Conservation (phyloP, 805 yeast genomes). For the Kodamaea sagamina region DNA sequence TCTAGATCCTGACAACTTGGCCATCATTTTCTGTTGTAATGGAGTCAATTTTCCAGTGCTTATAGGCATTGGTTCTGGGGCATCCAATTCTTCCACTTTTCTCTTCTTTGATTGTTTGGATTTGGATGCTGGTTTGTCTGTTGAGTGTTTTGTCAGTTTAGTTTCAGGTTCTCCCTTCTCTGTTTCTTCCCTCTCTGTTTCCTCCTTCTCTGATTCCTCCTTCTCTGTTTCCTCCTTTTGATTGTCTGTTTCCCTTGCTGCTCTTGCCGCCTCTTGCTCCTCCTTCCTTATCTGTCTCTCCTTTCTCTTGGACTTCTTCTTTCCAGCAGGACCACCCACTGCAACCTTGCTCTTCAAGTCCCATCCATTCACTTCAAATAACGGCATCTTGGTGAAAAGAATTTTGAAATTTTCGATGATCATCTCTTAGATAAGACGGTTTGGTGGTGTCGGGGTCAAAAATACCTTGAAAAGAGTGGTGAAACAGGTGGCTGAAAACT, state of each 20-base stretch:
- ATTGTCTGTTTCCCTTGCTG: constrained; percentile 9
- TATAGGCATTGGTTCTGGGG: constrained; percentile 19
- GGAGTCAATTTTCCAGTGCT: constrained; percentile 65
- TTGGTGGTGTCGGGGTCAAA: no score
- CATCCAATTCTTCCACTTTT: constrained; percentile 13
- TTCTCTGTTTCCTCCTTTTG: constrained; percentile 31
- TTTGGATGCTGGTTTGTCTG: no score
- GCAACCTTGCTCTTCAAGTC: constrained; percentile 58
- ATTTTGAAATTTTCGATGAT: constrained; percentile 4
- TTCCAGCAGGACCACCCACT: constrained; percentile 37
- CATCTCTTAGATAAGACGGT: constrained; percentile 4
- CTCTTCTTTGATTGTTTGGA: constrained; percentile 27
- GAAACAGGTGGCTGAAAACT: no score
- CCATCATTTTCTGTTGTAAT: constrained; percentile 92
- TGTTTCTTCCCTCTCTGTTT: constrained; percentile 26
- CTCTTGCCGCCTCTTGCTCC: constrained; percentile 19
- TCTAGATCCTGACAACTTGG: constrained; percentile 89
- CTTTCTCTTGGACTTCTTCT: constrained; percentile 29
- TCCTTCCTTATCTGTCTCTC: constrained; percentile 16
- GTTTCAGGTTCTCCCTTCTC: constrained; percentile 10
- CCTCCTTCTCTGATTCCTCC: constrained; percentile 21
- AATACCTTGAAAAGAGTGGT: no score
- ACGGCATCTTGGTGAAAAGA: constrained; percentile 48
- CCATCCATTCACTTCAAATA: constrained; percentile 86
- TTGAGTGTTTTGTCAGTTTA: no score